These are phyloP conservation scores for Trichomonas gallinae DNA, from an alignment of 208 protist species.

Conservation along the genomic window DNA sequence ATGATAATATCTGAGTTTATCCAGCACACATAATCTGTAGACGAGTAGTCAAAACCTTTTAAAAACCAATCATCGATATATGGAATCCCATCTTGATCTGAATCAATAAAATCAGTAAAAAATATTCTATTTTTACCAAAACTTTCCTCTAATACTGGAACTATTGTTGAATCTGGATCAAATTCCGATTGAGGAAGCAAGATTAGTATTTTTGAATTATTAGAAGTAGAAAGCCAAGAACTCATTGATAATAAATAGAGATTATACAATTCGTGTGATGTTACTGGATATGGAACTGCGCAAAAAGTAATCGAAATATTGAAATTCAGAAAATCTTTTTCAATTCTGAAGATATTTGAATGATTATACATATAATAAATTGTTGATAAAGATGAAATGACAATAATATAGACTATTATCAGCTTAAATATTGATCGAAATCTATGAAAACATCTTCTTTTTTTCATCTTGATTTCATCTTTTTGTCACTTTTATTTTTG, in stretches of 20 bases:
- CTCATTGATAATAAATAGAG: background rate
- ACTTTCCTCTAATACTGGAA: background rate
- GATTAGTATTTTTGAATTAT: background rate
- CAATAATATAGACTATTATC: background rate
- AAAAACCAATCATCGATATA: slow-evolving; percentile 1
- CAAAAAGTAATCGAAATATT: background rate
- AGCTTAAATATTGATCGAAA: background rate
- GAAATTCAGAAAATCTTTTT: background rate
- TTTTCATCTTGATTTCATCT: background rate
- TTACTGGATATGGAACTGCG: background rate
- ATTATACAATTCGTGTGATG: background rate
- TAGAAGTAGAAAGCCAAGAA: background rate
- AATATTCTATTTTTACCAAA: background rate
- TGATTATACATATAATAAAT: background rate
- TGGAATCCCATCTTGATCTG: background rate
- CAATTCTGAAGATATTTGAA: background rate
- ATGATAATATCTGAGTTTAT: background rate
- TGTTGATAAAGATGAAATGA: background rate
- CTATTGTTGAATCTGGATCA: background rate
- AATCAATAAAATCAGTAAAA: background rate
- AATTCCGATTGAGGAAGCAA: background rate
- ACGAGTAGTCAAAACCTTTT: background rate
- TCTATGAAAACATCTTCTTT: background rate
- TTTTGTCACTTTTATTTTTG: background rate
- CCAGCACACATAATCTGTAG: background rate